These are phyloP conservation scores for Trichosporon ovoides DNA, from an alignment of 1,284 basidiomycete genomes.

Conservation along the genomic window DNA sequence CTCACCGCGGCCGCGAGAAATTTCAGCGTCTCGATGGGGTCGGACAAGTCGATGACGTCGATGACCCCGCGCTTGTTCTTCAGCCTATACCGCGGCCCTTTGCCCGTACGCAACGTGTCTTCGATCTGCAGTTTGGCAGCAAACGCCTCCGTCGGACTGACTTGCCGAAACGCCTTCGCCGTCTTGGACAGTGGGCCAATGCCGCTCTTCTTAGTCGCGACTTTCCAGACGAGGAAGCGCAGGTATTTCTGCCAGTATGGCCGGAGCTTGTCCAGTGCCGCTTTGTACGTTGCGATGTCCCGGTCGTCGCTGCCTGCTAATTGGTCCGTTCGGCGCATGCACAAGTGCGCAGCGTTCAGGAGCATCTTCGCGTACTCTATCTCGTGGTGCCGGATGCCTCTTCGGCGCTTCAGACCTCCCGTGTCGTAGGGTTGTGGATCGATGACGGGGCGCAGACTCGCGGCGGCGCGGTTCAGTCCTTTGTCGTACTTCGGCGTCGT, in stretches of 20 bases:
- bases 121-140: neutral
- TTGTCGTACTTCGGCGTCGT: no score
- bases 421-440: neutral
- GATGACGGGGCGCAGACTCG: neutral
- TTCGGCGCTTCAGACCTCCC: neutral
- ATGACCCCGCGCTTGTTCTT: no score
- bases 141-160: no score
- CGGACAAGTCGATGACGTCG: neutral
- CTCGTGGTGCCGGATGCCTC: neutral
- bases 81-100: no score
- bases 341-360: neutral
- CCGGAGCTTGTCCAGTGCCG: no score
- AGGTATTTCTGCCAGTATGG: no score
- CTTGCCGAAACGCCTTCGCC: no score
- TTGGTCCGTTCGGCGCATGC: neutral
- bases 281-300: no score
- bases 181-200: no score
- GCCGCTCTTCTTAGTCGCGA: no score
- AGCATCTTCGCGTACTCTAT: neutral
- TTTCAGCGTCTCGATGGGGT: neutral
- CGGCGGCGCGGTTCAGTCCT: neutral
- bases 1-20: neutral
- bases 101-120: neutral
- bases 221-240: no score
- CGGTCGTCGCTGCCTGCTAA: no score